Conservation (phyloP, 2,329 filamentous ascomycete species). For the Fusarium lyarnte region DNA sequence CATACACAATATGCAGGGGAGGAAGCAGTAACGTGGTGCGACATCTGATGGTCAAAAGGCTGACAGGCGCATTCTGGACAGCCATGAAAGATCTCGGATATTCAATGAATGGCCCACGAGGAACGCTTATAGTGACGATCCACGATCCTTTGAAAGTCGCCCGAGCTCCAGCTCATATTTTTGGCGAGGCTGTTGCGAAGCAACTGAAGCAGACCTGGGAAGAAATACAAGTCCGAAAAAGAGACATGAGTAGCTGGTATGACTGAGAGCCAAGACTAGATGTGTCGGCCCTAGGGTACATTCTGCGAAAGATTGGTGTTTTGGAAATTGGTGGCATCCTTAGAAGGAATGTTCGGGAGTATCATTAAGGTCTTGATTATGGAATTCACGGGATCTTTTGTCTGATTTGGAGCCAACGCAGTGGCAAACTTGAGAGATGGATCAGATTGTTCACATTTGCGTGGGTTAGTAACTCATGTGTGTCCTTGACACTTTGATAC, state of each 20-base stretch:
- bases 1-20: slow-evolving; percentile 35
- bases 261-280: neutral
- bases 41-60: slow-evolving; percentile 35
- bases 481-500: neutral
- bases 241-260: neutral
- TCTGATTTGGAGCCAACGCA: neutral
- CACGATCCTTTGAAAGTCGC: slow-evolving; percentile 28
- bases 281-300: neutral
- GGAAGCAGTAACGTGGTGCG: slow-evolving; percentile 40
- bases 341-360: neutral
- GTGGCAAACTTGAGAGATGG: neutral
- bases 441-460: neutral
- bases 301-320: neutral
- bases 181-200: slow-evolving; percentile 36
- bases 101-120: slow-evolving; percentile 21
- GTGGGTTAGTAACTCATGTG: neutral
- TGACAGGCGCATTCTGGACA: slow-evolving; percentile 43
- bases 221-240: neutral
- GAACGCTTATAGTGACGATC: slow-evolving; percentile 33
- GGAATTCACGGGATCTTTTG: neutral
- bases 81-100: slow-evolving; percentile 44
- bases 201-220: slow-evolving; percentile 31
- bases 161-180: slow-evolving; percentile 31
- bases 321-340: neutral
- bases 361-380: neutral